Base-by-base conservation (phyloP, 148 eudicot genomes). In the Pharnaceum exiguum region DNA sequence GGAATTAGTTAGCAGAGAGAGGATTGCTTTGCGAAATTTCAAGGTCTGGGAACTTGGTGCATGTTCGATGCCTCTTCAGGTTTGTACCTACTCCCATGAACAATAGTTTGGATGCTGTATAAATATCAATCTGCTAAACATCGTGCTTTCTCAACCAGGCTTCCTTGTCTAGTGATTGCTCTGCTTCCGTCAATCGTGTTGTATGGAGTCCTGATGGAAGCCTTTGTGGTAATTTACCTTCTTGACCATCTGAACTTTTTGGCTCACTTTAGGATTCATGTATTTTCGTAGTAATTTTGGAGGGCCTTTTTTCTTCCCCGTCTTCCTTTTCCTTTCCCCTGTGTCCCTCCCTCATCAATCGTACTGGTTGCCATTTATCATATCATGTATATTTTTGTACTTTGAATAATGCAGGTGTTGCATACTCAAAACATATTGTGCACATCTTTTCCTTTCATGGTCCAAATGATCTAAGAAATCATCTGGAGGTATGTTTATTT, bases 381-480 rank as follows among this genome's bases (percentile, higher is more conserved):
- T 12, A 6, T 7, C 7, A 35, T 35, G 17, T 16, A 29, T 28
- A 51, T 33, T 31, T 47, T 51, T 42, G 10, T 25, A 40, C 40
- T 42, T 31, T 29, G 32, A 27, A 29, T 59, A 12, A 56, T 63
- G 46, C 71, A 93, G 98, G 98, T 55, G 86, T 93, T 74, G 98
- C 96, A 60, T 88, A 79, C 77, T 93, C 96, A 22, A 93, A 86
- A 71, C 86, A 88, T 67, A 73, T 93, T 60, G 95, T 93, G 40
- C 96, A 93, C 66, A 63, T 93, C 43, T 88, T 79, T 65, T 68
- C 95, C 18, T 88, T 77, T 50, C 76, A 72, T 68, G 94, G 82
- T 37, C 63, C 87, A 17, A 71, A 67, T 47, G 96, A 85, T 74
- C 60, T 88, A 46, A 74, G 77, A 62, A 84, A 93, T 67, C 94